Evolutionary conservation across 1,284 basidiomycete species (phyloP), one percentile per base, ranked within the genome.

Genomic region (Apiotrichum siamense): DNA sequence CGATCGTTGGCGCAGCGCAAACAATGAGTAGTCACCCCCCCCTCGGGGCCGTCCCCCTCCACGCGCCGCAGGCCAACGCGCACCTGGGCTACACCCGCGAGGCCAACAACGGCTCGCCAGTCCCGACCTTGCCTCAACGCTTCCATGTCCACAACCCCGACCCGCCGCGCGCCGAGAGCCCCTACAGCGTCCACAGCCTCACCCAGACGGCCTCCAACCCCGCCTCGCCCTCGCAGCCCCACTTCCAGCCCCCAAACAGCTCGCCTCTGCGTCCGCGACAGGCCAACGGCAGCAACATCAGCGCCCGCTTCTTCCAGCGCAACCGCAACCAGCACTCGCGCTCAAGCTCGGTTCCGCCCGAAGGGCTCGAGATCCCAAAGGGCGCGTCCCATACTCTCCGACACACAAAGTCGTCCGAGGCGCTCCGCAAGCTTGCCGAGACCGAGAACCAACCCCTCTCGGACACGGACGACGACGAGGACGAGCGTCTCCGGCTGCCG

Each of bases 401-500:
- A n/a, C 33, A 11, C 33, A 17, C 33, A 11, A 35, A 35, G 33
- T 35, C 33, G 12, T 35, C 33, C 33, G 33, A 35, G 17, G 17
- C 7, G 12, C 33, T 35, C 13, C 33, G 33, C 17, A 35, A 35
- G 17, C 33, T 35, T 35, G 33, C 12, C 10, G 18, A 35, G 33
- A 15, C 10, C 26, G 13, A 31, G 6, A 31, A 38, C 18, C 24
- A n/a, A 4, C 15, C 33, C 6, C 18, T 38, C 3, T 38, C 35
- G n/a, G 44, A 46, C 20, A 27, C 41, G 32, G 46, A 47, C 18
- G 47, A 48, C 7, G 43, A 44, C 33, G 23, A 21, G 11, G 44
- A 45, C 11, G 47, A 48, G 39, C 39, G 39, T 9, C 27, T 48
- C 12, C 47, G 47, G 7, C 39, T 35, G 7, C 47, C 39, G 3